phyloP scores from a whole-genome alignment of 495 filamentous ascomycete species.

The Daldinia vernicosa region DNA sequence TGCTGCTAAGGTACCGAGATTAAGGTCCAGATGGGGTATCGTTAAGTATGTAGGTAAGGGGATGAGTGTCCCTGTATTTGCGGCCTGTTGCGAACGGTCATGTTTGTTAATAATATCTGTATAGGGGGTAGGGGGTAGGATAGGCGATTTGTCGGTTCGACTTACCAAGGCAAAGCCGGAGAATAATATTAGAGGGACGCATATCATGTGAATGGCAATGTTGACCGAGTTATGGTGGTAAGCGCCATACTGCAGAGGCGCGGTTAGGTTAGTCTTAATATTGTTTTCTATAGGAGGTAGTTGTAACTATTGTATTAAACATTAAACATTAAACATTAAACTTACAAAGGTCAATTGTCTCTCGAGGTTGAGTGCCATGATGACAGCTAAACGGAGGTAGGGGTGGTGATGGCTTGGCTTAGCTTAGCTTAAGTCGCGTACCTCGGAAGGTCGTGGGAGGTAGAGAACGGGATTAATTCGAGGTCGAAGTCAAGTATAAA shows the following conservation, averaged over 20 bases:
- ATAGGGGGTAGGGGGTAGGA: background rate
- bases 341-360: slow-evolving; percentile 60
- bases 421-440: slow-evolving; percentile 3
- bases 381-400: slow-evolving; percentile 1
- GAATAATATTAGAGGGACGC: slow-evolving; percentile 85
- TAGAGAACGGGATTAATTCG: slow-evolving; percentile 3
- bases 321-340: slow-evolving; percentile 2
- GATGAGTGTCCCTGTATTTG: slow-evolving; percentile 78
- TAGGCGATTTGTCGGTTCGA: slow-evolving; percentile 9
- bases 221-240: slow-evolving; percentile 95
- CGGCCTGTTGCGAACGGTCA: slow-evolving; percentile 61
- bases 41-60: slow-evolving; percentile 73
- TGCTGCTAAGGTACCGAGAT: slow-evolving; percentile 78
- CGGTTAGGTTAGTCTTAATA: slow-evolving; percentile 15
- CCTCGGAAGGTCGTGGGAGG: background rate
- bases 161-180: slow-evolving; percentile 81
- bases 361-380: slow-evolving; percentile 59
- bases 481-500: background rate
- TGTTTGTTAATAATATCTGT: slow-evolving; percentile 14
- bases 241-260: slow-evolving; percentile 78
- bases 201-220: slow-evolving; percentile 87
- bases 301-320: slow-evolving; percentile 26
- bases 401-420: background rate
- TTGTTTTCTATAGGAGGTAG: background rate
- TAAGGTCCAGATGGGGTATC: slow-evolving; percentile 79